phyloP scores from a whole-genome alignment of 1,284 basidiomycete genomes.

The Sanghuangporus sanghuang region DNA sequence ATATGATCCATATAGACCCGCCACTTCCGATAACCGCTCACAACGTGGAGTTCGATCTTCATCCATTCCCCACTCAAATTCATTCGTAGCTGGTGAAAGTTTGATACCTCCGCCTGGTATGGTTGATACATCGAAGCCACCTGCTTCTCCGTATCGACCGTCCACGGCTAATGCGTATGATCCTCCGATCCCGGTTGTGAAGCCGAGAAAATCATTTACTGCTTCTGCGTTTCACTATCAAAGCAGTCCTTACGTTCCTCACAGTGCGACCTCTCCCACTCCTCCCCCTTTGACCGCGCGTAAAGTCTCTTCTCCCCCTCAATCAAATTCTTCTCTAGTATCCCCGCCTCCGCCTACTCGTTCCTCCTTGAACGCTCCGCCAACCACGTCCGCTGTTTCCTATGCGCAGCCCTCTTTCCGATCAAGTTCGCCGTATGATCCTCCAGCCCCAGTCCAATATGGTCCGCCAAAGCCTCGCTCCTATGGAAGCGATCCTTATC shows the following conservation, averaged over 20 bases:
- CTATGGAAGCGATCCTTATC: background rate
- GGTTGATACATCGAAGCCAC: slow-evolving; percentile 16
- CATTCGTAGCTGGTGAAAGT: background rate
- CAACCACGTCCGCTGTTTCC: slow-evolving; percentile 1
- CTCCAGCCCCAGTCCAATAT: background rate
- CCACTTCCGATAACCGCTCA: background rate
- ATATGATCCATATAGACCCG: slow-evolving; percentile 25
- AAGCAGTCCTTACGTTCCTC: slow-evolving; percentile 8
- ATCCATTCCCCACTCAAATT: background rate
- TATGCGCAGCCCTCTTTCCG: background rate
- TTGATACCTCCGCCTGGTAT: slow-evolving; percentile 14
- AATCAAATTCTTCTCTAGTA: background rate
- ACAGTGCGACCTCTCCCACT: slow-evolving; percentile 6
- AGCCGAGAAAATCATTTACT: slow-evolving; percentile 36
- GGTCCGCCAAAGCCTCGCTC: background rate
- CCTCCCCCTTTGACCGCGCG: slow-evolving; percentile 17
- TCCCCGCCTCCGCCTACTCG: background rate
- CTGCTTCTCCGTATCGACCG: slow-evolving; percentile 43
- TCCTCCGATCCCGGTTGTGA: slow-evolving; percentile 62
- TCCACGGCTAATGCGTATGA: slow-evolving; percentile 74
- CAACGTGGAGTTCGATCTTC: slow-evolving; percentile 10
- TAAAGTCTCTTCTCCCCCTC: background rate
- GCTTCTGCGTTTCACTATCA: slow-evolving; percentile 25
- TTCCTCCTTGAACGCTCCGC: slow-evolving; percentile 3
- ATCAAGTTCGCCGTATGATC: slow-evolving; percentile 10